A percentile compares a stretch with the other conserved stretches of the same genome.
phyloP scores from a whole-genome alignment of 495 filamentous ascomycete genomes.

The Chaetomium fimeti region DNA sequence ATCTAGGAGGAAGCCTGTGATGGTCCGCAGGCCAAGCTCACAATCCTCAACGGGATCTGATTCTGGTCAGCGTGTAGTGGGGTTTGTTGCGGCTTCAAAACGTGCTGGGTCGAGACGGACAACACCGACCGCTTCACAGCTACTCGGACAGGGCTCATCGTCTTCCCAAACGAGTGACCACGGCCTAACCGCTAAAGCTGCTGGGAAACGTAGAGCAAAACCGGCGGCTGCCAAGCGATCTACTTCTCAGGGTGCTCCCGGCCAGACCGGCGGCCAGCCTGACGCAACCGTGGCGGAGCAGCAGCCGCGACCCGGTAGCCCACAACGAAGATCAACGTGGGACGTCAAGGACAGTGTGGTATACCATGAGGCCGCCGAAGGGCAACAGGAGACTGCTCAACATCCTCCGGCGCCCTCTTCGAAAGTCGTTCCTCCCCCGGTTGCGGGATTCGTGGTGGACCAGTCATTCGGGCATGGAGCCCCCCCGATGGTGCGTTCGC shows the following conservation, averaged over 20 bases:
- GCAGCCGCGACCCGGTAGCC: conserved; percentile 8
- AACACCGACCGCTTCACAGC: neutral
- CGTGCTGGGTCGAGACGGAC: conserved; percentile 2
- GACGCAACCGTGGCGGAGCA: conserved; percentile 20
- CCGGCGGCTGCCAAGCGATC: conserved; percentile 13
- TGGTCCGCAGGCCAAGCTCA: conserved; percentile 43
- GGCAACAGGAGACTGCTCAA: conserved; percentile 7
- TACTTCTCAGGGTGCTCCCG: conserved; percentile 19
- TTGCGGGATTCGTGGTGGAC: conserved; percentile 33
- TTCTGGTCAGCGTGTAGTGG: conserved; percentile 25
- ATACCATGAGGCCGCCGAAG: neutral
- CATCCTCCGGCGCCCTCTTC: neutral
- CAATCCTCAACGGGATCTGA: conserved; percentile 42
- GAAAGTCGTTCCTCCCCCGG: conserved; percentile 14
- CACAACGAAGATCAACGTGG: conserved; percentile 24
- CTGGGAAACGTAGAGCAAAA: conserved; percentile 40
- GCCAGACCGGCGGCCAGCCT: conserved; percentile 19
- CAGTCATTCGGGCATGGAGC: conserved; percentile 13
- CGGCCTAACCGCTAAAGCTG: conserved; percentile 37
- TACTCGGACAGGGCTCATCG: neutral
- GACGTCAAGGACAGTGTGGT: conserved; percentile 22
- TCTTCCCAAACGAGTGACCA: conserved; percentile 1
- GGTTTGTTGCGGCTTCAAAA: conserved; percentile 16
- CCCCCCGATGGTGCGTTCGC: conserved; percentile 35
- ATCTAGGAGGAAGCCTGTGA: conserved; percentile 39